Evolutionary conservation across 257 asterid genomes (phyloP), one percentile per base, ranked within the genome.

Genomic region (Marsdenia floribunda): DNA sequence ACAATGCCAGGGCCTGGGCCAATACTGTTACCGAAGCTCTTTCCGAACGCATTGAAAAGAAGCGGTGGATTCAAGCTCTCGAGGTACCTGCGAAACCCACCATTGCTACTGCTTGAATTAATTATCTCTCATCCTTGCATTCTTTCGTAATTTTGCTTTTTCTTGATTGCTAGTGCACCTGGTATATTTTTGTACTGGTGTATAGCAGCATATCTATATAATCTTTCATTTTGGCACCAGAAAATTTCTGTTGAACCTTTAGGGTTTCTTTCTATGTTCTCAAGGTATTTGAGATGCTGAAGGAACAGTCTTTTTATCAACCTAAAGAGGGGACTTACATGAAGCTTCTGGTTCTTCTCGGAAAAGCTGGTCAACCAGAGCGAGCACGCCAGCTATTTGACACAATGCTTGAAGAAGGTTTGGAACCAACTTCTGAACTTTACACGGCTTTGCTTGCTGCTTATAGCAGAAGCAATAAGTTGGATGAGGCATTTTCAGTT

Each of bases 311-410:
- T 15, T 94, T 91, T 81, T 94, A 91, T 84, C 89, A 82, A 33
- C 97, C 97, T 7, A 94, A 90, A 79, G 97, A 91, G 80, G 97
- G 96, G 58, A 88, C 98, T n/a, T 92, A 90, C 78, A 86, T 94
- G 97, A 90, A 80, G 86, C 90, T 94, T 69, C 84, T 92, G 21
- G 96, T 89, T 76, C 98, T 94, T 80, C 97, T 94, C 6, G 97
- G 97, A 53, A 90, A 82, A 83, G 83, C 87, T 60, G 98, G 96
- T 57, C 95, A 94, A 70, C 95, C 99, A 8, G 87, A 88, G 9
- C 92, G 82, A 77, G 97, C 97, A 65, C 89, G 82, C 46, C 86
- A 81, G 54, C 90, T 92, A 44, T 92, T 94, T 59, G 92, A 92
- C 70, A 88, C 83, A 78, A 94, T 94, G 99, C 80, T 90, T 64